Conservation (phyloP, 2,329 filamentous ascomycete genomes). For the Tolypocladium inflatum region DNA sequence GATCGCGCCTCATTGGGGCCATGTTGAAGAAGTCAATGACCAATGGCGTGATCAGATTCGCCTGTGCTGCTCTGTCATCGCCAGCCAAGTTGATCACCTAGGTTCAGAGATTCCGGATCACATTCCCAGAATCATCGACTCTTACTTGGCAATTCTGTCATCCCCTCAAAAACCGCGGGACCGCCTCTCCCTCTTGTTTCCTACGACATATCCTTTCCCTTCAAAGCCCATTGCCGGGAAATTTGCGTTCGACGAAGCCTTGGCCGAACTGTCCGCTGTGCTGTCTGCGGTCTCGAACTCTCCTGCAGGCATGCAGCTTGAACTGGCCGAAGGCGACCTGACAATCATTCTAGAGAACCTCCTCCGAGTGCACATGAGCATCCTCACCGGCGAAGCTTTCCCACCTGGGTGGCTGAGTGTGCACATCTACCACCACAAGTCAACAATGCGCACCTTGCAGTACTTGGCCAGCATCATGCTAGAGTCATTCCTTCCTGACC, state of each 20-base stretch:
- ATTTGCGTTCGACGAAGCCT: slow-evolving; percentile 66
- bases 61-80: slow-evolving; percentile 84
- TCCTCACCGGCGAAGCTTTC: slow-evolving; percentile 82
- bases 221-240: slow-evolving; percentile 55
- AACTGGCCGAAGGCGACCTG: slow-evolving; percentile 65
- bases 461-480: slow-evolving; percentile 71
- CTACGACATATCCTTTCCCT: slow-evolving; percentile 82
- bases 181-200: slow-evolving; percentile 80
- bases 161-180: slow-evolving; percentile 43
- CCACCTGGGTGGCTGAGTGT: slow-evolving; percentile 85
- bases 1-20: slow-evolving; percentile 91
- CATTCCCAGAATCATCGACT: slow-evolving; percentile 83
- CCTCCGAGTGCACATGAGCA: slow-evolving; percentile 78
- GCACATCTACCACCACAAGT: slow-evolving; percentile 87
- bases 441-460: slow-evolving; percentile 76
- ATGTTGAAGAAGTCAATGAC: slow-evolving; percentile 60
- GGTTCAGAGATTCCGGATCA: slow-evolving; percentile 79
- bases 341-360: slow-evolving; percentile 67
- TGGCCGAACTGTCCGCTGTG: slow-evolving; percentile 82
- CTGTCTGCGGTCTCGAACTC: slow-evolving; percentile 74
- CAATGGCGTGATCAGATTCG: slow-evolving; percentile 92
- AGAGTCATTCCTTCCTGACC: slow-evolving; percentile 76
- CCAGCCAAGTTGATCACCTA: slow-evolving; percentile 71
- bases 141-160: slow-evolving; percentile 68
- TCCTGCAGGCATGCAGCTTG: slow-evolving; percentile 61